These are phyloP conservation scores for Fusarium luffae DNA, from an alignment of 2,329 filamentous ascomycete species.

Conservation along the genomic window DNA sequence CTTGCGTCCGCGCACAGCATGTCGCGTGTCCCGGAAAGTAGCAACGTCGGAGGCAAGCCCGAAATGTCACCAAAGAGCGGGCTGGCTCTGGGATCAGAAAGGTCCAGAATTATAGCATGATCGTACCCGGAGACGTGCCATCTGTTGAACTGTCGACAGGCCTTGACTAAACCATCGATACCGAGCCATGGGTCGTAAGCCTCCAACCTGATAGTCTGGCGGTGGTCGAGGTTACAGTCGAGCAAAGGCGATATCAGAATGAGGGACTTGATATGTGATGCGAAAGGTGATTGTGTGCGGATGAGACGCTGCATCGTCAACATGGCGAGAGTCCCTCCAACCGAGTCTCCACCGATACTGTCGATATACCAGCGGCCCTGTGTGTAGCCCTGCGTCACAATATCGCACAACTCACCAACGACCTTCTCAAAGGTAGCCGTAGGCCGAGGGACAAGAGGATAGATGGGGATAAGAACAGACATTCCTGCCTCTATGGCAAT, in stretches of 20 bases:
- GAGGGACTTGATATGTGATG: not conserved
- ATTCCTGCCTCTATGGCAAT: accelerated
- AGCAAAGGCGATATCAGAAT: not conserved
- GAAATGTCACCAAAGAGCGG: not conserved
- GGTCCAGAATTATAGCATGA: too few species aligned
- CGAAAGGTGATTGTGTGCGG: not conserved
- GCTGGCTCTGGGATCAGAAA: not conserved
- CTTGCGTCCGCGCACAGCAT: not conserved
- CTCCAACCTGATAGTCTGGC: too few species aligned
- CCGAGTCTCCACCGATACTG: not conserved
- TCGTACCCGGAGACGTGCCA: too few species aligned
- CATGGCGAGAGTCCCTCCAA: accelerated
- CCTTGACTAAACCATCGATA: too few species aligned
- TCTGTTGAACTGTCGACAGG: too few species aligned
- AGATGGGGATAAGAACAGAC: accelerated
- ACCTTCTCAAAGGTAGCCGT: accelerated
- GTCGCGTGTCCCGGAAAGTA: not conserved
- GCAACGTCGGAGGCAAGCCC: not conserved
- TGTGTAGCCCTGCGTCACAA: too few species aligned
- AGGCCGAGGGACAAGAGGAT: accelerated
- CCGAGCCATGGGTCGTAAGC: too few species aligned
- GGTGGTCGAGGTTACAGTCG: too few species aligned
- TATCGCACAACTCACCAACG: accelerated
- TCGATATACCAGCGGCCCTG: too few species aligned
- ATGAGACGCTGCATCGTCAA: not conserved